Evolutionary conservation across 768 basidiomycete genomes (phyloP), one percentile per base, ranked within the genome.

Genomic region (Filobasidium floriforme): DNA sequence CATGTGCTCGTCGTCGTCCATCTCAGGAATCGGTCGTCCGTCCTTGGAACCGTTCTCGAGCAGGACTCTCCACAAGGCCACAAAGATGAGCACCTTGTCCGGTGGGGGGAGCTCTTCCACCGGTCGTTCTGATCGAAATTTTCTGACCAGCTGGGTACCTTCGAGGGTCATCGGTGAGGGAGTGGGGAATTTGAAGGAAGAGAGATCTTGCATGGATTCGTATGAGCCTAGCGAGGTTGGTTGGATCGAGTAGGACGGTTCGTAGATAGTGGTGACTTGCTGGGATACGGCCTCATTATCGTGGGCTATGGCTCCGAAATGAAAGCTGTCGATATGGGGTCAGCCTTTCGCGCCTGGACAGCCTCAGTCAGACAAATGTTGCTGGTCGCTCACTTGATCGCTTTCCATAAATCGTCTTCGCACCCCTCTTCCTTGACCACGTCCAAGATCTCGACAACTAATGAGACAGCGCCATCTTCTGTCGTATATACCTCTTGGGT

Each of bases 401-500:
- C 90, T 54, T 87, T 85, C 52, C 81, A 73, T 43, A 82, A 81
- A 64, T 85, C 82, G 14, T 73, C 69, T n/a, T 79, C 77, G 41
- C 86, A 82, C 37, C 64, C 67, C 10, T 75, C 78, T 10, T 79
- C 77, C 65, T 74, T 73, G 28, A 94, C 90, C 66, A 85, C 82
- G 76, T 90, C 78, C 14, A 97, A 80, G 26, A 96, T 84, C 75
- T 99, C 96, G 29, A 96, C 79, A 60, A 98, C 84, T 68, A 93
- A 83, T 73, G 88, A 91, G 70, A 86, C 81, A 59, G 82, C 82
- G 6, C 86, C 88, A 59, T 85, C 78, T 7, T 84, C 84, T 63
- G 86, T 87, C 64, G 96, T 76, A 79, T 91, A 88, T 49, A 96
- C 94, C 75, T 98, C 96, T 78, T 99, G 94, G 4, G 86, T 91